Evolutionary conservation across 2,329 filamentous ascomycete genomes (phyloP), one percentile per base, ranked within the genome.

Genomic region (Pyricularia grisea): DNA sequence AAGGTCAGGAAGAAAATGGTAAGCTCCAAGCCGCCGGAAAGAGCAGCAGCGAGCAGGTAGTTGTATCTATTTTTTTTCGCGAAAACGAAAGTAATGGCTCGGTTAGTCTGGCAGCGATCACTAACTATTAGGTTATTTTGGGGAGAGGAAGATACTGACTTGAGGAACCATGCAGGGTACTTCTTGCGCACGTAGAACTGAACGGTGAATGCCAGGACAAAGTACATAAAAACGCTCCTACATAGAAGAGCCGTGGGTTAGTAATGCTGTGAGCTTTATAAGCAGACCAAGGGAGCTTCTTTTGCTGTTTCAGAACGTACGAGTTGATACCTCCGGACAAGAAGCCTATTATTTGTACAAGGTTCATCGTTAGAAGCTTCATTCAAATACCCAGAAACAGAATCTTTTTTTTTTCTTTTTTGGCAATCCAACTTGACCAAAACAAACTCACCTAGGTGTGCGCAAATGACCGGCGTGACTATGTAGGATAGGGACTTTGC

Each of bases 1-100:
- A 82, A 81, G 0, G 78, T 79, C 2, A 81, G 70, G 31, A 82
- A 76, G 61, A 82, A 81, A 14, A 81, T 74, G 6, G 79, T 73
- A 0, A 79, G 76, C 65, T 80, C 75, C 67, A 78, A 78, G 0
- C 78, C 80, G 4, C 80, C 80, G 65, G 79, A 78, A 55, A 81
- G 73, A 2, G 78, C 80, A 1, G 78, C 80, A 0, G 76, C 76
- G 4, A 81, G 73, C 4, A 82, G 72, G 69, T 81, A 81, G 66
- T 79, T 79, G 36, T 67, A 55, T 28, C 10, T 30, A 6, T n/a
- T 27, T n/a, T n/a, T n/a, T n/a, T n/a, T n/a, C n/a, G n/a, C n/a
- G n/a, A 10, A 7, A 14, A n/a, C 17, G n/a, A 23, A 65, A 3
- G 31, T 12, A 17, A n/a, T 2, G 14, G 12, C 10, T 11, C 6